Evolutionary conservation across 805 yeast species (phyloP).

Genomic region (Suhomyces sp.): DNA sequence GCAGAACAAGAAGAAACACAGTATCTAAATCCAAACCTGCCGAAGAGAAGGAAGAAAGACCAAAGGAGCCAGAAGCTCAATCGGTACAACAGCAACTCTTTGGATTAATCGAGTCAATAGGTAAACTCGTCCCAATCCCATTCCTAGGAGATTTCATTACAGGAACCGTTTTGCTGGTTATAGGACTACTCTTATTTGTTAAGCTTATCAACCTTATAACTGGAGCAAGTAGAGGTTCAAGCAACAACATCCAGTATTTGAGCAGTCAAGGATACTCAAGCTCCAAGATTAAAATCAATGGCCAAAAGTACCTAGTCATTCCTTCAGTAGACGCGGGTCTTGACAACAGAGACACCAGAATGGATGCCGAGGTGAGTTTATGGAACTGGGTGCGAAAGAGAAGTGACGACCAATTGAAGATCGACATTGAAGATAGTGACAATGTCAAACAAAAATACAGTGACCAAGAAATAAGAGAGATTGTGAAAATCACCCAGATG

Average conservation of each 20-base stretch:
- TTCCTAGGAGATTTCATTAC: slow-evolving; percentile 18
- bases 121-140: slow-evolving; percentile 27
- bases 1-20: slow-evolving; percentile 12
- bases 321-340: slow-evolving; percentile 40
- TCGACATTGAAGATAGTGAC: slow-evolving; percentile 8
- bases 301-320: slow-evolving; percentile 35
- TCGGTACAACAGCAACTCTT: slow-evolving; percentile 15
- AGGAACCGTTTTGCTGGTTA: slow-evolving; percentile 18
- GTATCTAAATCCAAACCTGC: slow-evolving; percentile 3
- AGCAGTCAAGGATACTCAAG: slow-evolving; percentile 1
- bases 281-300: slow-evolving; percentile 25
- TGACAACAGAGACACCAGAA: slow-evolving; percentile 20
- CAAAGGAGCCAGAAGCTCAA: slow-evolving; percentile 2
- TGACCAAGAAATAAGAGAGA: slow-evolving; percentile 46
- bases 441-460: slow-evolving; percentile 16
- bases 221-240: slow-evolving; percentile 5
- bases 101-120: slow-evolving; percentile 22
- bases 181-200: slow-evolving; percentile 14
- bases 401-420: slow-evolving; percentile 19
- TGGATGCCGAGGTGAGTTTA: slow-evolving; percentile 54
- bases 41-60: slow-evolving; percentile 1
- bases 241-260: neutral
- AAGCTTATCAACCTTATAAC: slow-evolving; percentile 16
- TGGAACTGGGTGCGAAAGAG: slow-evolving; percentile 69
- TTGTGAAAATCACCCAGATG: slow-evolving; percentile 42